phyloP scores from a whole-genome alignment of 2,329 filamentous ascomycete species.

The Botrytis aclada region DNA sequence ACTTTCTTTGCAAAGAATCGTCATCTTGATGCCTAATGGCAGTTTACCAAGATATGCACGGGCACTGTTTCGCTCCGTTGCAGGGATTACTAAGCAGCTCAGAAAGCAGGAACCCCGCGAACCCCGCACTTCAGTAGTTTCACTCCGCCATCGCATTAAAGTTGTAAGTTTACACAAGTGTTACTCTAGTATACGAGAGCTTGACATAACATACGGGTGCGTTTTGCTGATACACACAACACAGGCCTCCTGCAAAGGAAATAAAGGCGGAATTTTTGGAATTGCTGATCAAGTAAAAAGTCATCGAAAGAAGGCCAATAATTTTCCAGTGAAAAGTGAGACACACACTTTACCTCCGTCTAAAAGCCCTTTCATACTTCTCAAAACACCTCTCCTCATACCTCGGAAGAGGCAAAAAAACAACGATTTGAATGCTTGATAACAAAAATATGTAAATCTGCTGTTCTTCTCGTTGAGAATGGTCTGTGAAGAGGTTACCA shows the following conservation, averaged over 20 bases:
- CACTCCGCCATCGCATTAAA: not conserved
- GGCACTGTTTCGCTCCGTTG: not conserved
- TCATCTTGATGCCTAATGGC: conserved; percentile 1
- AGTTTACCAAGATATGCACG: not conserved
- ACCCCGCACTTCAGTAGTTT: not conserved
- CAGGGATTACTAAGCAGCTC: not conserved
- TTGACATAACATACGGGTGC: too few species aligned
- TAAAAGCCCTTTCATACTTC: too few species aligned
- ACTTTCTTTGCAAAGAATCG: not conserved
- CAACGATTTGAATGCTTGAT: not conserved
- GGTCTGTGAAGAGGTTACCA: not conserved
- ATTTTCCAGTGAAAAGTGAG: too few species aligned
- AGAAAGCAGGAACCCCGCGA: not conserved
- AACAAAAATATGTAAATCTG: not conserved
- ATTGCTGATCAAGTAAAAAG: too few species aligned
- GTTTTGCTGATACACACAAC: too few species aligned
- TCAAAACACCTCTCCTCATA: too few species aligned
- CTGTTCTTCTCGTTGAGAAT: not conserved
- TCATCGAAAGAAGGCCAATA: too few species aligned
- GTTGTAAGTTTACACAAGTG: not conserved
- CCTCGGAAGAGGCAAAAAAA: not conserved
- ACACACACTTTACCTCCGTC: too few species aligned
- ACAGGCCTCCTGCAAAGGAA: too few species aligned
- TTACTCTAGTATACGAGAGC: not conserved
- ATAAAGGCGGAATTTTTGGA: too few species aligned